phyloP scores from a whole-genome alignment of 1,284 basidiomycete genomes.

The Cystobasidium slooffiae region DNA sequence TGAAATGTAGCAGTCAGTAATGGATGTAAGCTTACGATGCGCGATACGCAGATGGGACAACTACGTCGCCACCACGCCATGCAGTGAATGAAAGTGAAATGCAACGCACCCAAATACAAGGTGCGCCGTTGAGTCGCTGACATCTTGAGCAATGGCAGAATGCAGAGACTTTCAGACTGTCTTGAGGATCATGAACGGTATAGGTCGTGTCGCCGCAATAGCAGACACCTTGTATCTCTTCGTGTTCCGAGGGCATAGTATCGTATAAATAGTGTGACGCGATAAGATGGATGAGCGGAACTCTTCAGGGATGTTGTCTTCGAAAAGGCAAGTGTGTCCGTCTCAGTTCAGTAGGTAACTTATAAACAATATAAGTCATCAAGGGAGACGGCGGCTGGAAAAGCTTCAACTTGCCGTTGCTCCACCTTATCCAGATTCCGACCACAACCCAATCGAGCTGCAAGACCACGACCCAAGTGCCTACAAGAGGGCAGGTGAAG shows the following conservation, averaged over 20 bases:
- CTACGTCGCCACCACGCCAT: neutral
- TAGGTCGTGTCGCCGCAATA: constrained; percentile 28
- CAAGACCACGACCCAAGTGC: too few species aligned
- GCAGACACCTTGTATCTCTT: constrained; percentile 25
- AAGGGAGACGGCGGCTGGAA: too few species aligned
- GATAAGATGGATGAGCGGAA: too few species aligned
- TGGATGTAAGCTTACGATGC: neutral
- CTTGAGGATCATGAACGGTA: constrained; percentile 11
- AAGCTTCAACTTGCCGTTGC: too few species aligned
- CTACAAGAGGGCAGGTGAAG: too few species aligned
- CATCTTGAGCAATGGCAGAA: constrained; percentile 38
- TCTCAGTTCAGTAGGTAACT: too few species aligned
- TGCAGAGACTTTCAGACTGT: constrained; percentile 1
- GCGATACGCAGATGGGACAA: neutral
- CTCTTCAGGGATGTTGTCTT: too few species aligned
- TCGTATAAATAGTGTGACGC: neutral
- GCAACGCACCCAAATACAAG: constrained; percentile 19
- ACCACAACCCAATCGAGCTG: too few species aligned
- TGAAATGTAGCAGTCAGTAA: neutral
- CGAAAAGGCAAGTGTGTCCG: too few species aligned
- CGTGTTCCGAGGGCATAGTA: neutral
- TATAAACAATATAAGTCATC: too few species aligned
- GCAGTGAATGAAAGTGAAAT: neutral
- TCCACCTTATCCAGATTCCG: too few species aligned
- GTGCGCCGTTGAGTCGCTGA: constrained; percentile 12